phyloP scores from a whole-genome alignment of 139 green algal species.

The Picochlorum sp. region DNA sequence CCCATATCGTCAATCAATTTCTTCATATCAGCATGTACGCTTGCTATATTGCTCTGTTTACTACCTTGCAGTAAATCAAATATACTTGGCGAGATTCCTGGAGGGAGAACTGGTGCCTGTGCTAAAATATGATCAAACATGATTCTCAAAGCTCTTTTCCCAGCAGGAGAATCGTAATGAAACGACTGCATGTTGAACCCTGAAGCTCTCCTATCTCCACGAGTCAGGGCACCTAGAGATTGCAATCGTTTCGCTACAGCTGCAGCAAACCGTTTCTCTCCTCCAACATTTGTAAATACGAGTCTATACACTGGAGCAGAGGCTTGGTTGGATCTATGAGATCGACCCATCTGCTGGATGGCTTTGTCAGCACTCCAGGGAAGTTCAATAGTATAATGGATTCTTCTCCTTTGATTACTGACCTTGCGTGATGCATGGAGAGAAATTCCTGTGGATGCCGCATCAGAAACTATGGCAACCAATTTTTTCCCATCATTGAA shows the following conservation, averaged over 20 bases:
- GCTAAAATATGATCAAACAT: constrained; percentile 57
- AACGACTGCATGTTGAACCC: constrained; percentile 55
- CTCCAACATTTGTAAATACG: constrained; percentile 64
- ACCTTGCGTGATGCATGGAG: constrained; percentile 9
- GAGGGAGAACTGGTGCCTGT: constrained; percentile 26
- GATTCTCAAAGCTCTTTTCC: constrained; percentile 28
- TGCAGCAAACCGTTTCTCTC: constrained; percentile 78
- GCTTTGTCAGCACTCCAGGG: constrained; percentile 85
- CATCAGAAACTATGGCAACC: constrained; percentile 88
- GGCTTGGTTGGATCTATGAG: constrained; percentile 40
- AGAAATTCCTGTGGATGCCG: constrained; percentile 66
- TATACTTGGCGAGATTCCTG: constrained; percentile 11
- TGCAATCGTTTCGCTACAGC: constrained; percentile 80
- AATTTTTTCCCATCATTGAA: constrained; percentile 83
- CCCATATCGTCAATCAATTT: constrained; percentile 38
- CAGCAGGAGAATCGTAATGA: constrained; percentile 67
- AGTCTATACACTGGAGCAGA: constrained; percentile 54
- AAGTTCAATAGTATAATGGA: constrained; percentile 87
- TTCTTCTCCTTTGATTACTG: constrained; percentile 44
- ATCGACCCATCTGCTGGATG: constrained; percentile 82
- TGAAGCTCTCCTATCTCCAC: constrained; percentile 72
- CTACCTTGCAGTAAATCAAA: constrained; percentile 48
- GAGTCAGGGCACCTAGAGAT: constrained; percentile 75
- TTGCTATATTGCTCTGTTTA: constrained; percentile 46
- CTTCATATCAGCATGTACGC: constrained; percentile 45